Percentiles rank a stretch among this genome's conserved stretches.
phyloP scores from a whole-genome alignment of 1,284 basidiomycete genomes.

The Peniophora sp. region DNA sequence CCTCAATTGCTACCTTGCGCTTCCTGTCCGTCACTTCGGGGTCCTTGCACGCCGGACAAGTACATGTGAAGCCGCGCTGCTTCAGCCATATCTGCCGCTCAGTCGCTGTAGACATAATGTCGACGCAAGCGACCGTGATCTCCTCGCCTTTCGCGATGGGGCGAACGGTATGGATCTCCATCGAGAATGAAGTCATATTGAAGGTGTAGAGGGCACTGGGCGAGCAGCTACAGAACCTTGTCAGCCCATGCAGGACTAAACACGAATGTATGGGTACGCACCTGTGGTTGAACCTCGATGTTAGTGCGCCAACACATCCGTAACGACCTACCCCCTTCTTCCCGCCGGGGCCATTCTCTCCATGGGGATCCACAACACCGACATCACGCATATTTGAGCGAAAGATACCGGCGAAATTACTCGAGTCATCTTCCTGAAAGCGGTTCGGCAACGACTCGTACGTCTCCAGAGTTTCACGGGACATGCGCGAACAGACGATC shows the following conservation, averaged over 20 bases:
- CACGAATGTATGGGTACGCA: too few species aligned
- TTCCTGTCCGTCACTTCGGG: neutral
- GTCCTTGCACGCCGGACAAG: constrained; percentile 3
- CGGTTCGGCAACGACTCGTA: constrained; percentile 2
- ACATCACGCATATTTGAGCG: too few species aligned
- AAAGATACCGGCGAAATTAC: too few species aligned
- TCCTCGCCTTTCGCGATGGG: neutral
- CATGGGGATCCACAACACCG: too few species aligned
- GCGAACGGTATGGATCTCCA: neutral
- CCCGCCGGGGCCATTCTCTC: too few species aligned
- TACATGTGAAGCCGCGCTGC: constrained; percentile 3
- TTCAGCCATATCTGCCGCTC: neutral
- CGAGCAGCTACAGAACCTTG: neutral
- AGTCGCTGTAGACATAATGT: too few species aligned
- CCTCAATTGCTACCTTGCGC: neutral
- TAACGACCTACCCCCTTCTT: too few species aligned
- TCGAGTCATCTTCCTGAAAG: too few species aligned
- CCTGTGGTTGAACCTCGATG: too few species aligned
- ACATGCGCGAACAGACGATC: neutral
- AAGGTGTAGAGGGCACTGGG: neutral
- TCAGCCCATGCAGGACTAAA: too few species aligned
- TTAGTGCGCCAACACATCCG: too few species aligned
- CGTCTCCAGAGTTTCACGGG: neutral
- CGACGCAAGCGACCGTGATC: too few species aligned
- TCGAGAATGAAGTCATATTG: neutral